phyloP scores from a whole-genome alignment of 768 basidiomycete species.

The Leccinellum luteum region DNA sequence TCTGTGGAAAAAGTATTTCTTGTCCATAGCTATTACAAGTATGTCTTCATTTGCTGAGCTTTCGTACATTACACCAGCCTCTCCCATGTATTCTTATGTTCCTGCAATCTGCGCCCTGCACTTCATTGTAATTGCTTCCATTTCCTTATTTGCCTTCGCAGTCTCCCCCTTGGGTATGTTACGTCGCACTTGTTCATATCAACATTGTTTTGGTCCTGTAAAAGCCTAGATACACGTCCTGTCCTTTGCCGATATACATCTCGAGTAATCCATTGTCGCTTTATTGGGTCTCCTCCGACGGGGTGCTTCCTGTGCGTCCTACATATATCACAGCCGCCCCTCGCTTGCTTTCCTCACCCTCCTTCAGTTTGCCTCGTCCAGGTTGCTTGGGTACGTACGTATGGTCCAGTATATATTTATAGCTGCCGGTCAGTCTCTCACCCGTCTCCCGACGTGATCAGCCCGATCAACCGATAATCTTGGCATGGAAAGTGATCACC shows the following conservation, averaged over 20 bases:
- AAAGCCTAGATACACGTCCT: not conserved
- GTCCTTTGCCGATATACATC: not conserved
- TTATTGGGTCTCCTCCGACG: conserved; percentile 22
- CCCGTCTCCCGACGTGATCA: not conserved
- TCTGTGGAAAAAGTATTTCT: not conserved
- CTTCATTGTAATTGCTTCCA: conserved; percentile 2
- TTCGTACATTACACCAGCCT: conserved; percentile 5
- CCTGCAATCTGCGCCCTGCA: not conserved
- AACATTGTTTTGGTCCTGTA: conserved; percentile 17
- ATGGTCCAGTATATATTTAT: not conserved
- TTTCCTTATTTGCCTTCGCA: not conserved
- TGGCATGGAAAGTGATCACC: conserved; percentile 18
- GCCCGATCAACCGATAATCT: conserved; percentile 1
- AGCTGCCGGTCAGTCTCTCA: not conserved
- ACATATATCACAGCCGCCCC: not conserved
- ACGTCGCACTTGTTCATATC: conserved; percentile 5
- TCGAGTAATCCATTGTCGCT: conserved; percentile 4
- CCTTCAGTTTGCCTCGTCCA: not conserved
- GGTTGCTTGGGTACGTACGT: not conserved
- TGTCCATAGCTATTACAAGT: conserved; percentile 5
- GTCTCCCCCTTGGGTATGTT: not conserved
- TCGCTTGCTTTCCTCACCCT: not conserved
- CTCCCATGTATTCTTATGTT: conserved; percentile 2
- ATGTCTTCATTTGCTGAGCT: not conserved
- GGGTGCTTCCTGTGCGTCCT: conserved; percentile 10